Base-by-base conservation (phyloP, 768 basidiomycete species). In the Dacryopinax spathularia region DNA sequence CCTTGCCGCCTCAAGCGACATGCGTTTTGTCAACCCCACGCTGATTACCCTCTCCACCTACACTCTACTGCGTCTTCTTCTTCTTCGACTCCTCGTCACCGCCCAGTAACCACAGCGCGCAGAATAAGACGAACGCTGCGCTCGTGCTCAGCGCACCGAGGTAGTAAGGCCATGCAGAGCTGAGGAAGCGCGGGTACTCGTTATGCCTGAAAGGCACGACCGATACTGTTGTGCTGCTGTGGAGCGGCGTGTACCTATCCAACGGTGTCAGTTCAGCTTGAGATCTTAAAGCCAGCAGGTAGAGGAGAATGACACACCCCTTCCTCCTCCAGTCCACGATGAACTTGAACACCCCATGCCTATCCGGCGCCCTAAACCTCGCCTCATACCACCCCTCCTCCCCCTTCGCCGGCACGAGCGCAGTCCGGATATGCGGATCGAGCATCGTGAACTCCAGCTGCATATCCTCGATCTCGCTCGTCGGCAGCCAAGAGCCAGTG, bases 381-480 rank as follows among this genome's bases (percentile, higher is more conserved):
- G 85, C 82, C 15, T 83, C 80, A 76, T 93, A 97, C 68, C 81
- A 78, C 25, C 87, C 87, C 1, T 85, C 82, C 27, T 75, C 67
- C 0, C 80, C 81, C 2, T 76, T 62, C 9, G 84, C 82, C 12
- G 87, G 79, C 12, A 73, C 77, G 10, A 99, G 80, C 6, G 87
- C 76, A 15, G 85, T 91, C 34, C 96, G 90, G 65, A 98, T 77
- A 73, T 96, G 93, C 0, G 96, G 96, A 73, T 99, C 96, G 37
- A 99, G 84, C 96, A 99, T 99, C 22, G 92, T 95, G 72, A 98
- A 97, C 69, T 95, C 94, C 60, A 98, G 79, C 69, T 97, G 95
- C 31, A 98, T 72, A 72, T 98, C 96, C 12, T 76, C 73, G 60
- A 91, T 73, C 33, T 80, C 82, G 13, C 85, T 84, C 72, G 85